Evolutionary conservation across 2,329 filamentous ascomycete genomes (phyloP).

Genomic region (Fusarium succisae): DNA sequence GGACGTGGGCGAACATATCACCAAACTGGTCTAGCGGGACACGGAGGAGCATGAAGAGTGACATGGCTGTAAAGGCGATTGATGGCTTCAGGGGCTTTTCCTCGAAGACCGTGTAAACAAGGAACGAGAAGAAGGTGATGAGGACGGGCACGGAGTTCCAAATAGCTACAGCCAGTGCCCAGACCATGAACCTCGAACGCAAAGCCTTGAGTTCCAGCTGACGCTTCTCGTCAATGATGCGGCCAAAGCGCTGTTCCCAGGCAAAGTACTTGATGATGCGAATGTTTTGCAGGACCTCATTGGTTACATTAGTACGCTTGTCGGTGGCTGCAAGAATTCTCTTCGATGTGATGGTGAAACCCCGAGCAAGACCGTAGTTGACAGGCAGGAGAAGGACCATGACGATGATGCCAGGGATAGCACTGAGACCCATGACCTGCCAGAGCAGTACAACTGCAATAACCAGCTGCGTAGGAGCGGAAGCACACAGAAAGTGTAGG

Average conservation of each 20-base stretch:
- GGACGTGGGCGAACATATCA: slow-evolving; percentile 98
- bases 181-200: slow-evolving; percentile 85
- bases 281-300: slow-evolving; percentile 96
- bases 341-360: slow-evolving; percentile 88
- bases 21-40: slow-evolving; percentile 95
- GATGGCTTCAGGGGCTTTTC: slow-evolving; percentile 90
- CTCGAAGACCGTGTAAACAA: slow-evolving; percentile 91
- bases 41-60: slow-evolving; percentile 91
- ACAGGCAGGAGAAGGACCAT: slow-evolving; percentile 90
- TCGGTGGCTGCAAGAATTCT: slow-evolving; percentile 92
- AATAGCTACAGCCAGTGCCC: slow-evolving; percentile 89
- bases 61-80: slow-evolving; percentile 94
- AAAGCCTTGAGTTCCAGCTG: slow-evolving; percentile 79
- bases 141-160: slow-evolving; percentile 97
- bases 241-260: slow-evolving; percentile 92
- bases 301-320: slow-evolving; percentile 94
- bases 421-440: slow-evolving; percentile 89
- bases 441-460: slow-evolving; percentile 86
- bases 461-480: slow-evolving; percentile 86
- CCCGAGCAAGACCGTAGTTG: slow-evolving; percentile 88
- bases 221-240: slow-evolving; percentile 89
- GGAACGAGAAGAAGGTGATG: slow-evolving; percentile 96
- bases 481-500: slow-evolving; percentile 93
- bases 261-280: slow-evolving; percentile 99
- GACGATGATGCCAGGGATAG: slow-evolving; percentile 89